A percentile compares a stretch with the other conserved stretches of the same genome.
Evolutionary conservation across 1,139 yeast genomes (phyloP).

Genomic region (Yamadazyma aaseri): DNA sequence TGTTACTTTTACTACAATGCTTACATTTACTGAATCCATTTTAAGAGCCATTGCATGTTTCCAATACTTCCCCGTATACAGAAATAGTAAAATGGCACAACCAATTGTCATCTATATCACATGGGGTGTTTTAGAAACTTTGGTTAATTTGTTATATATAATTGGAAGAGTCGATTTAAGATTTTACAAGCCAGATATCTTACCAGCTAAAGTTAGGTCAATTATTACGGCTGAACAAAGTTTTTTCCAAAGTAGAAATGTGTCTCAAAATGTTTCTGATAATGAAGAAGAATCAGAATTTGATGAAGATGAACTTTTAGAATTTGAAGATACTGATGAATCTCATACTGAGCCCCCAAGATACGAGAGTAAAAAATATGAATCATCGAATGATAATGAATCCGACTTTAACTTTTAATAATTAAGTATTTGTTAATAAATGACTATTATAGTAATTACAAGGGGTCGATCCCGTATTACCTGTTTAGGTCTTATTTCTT

Average conservation of each 20-base stretch:
- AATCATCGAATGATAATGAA: conserved; percentile 15
- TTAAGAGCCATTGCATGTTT: conserved; percentile 34
- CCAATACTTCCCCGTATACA: conserved; percentile 20
- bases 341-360: conserved; percentile 9
- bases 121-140: conserved; percentile 41
- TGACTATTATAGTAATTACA: no score
- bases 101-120: conserved; percentile 34
- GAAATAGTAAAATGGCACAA: conserved; percentile 15
- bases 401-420: conserved; percentile 16
- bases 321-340: conserved; percentile 6
- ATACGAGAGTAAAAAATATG: conserved; percentile 9
- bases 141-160: conserved; percentile 36
- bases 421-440: no score
- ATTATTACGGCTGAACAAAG: conserved; percentile 45
- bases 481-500: no score
- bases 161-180: conserved; percentile 47
- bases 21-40: conserved; percentile 32
- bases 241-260: conserved; percentile 20
- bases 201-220: conserved; percentile 36
- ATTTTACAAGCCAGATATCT: conserved; percentile 45
- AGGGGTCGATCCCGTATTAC: no score
- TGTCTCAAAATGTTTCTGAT: conserved; percentile 12
- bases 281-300: conserved; percentile 11
- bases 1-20: conserved; percentile 31
- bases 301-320: conserved; percentile 8